Evolutionary conservation across 495 filamentous ascomycete genomes (phyloP).

Genomic region (Podospora anserina): DNA sequence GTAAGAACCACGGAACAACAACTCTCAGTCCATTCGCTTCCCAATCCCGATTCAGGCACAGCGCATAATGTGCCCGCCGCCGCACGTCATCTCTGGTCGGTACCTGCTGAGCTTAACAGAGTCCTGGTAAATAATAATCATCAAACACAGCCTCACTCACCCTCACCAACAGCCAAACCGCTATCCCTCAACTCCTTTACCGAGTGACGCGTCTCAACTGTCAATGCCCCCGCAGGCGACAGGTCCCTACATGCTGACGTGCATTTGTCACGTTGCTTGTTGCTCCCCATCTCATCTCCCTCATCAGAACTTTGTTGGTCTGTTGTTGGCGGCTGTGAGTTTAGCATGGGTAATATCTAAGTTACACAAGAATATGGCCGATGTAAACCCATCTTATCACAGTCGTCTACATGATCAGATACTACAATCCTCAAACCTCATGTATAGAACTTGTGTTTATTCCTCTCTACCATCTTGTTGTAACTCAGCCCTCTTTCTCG

Average conservation of each 20-base stretch:
- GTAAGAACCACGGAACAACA: background rate
- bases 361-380: too few relatives aligned
- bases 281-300: background rate
- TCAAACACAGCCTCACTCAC: background rate
- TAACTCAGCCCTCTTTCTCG: too few relatives aligned
- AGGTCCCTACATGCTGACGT: background rate
- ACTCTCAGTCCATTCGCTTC: background rate
- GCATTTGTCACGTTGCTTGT: background rate
- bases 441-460: too few relatives aligned
- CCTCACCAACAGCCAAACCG: background rate
- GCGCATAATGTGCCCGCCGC: background rate
- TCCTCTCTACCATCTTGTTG: too few relatives aligned
- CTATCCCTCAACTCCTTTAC: background rate
- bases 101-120: background rate
- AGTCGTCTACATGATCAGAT: too few relatives aligned
- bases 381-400: too few relatives aligned
- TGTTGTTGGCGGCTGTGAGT: too few relatives aligned
- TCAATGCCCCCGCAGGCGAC: background rate
- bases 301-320: too few relatives aligned
- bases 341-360: too few relatives aligned
- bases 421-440: too few relatives aligned
- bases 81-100: background rate
- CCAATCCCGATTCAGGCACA: background rate
- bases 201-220: background rate
- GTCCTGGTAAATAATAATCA: background rate